Evolutionary conservation across 345 rosid species (phyloP), one percentile per base, ranked within the genome.

Genomic region (Trapa bicornis): DNA sequence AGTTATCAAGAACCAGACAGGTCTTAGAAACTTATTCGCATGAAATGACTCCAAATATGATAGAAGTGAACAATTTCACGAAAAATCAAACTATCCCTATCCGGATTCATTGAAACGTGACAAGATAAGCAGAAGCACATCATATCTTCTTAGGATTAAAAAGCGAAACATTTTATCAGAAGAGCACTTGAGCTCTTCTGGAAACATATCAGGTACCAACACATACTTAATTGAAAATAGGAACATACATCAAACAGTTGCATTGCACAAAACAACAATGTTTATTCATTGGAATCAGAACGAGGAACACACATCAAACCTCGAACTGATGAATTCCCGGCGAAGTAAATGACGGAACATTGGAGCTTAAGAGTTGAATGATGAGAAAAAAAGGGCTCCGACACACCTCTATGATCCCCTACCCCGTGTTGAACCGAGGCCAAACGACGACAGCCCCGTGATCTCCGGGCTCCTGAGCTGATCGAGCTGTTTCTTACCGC

Each of bases 401-500:
- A 3, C 39, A 3, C 39, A 37, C 66, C 39, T 63, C 67, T 65
- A 7, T 14, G 17, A 17, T 12, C 22, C 35, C 22, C 53, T n/a
- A 65, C n/a, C 22, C 37, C 1, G 67, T 6, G 67, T n/a, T 10
- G 67, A 29, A n/a, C 29, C 47, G 42, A 76, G 75, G 71, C 77
- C 79, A 43, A 83, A 41, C 1, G 86, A 83, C 13, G 88, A 85
- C 67, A 87, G 42, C 9, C 84, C 72, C 32, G 78, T 72, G 29
- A 82, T 84, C 48, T 67, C 91, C 0, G 84, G 92, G 75, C 80
- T 85, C 76, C 75, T 85, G 65, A 92, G 87, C 75, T 86, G 91
- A 73, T 82, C 96, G 6, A 89, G 89, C 60, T 92, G 98, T 74
- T 87, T 92, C 69, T 69, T 80, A 22, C 96, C 96, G 39, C 85